Evolutionary conservation across 192 early-diverging fungal genomes (phyloP), one percentile per base, ranked within the genome.

Genomic region (Coemansia sp.): DNA sequence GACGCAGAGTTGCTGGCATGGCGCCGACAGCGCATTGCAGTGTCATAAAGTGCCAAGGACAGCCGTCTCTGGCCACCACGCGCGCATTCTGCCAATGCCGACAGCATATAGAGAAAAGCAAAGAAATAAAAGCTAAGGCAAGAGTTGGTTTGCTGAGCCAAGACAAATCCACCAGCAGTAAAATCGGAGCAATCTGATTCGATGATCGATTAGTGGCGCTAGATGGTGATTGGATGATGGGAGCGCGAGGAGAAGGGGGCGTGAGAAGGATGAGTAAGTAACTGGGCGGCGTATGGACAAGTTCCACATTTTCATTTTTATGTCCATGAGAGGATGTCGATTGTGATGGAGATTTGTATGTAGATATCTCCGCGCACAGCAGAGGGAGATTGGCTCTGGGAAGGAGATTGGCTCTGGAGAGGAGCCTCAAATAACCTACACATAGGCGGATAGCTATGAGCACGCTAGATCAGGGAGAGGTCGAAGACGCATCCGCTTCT

Each of bases 241-340:
- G 46, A 45, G 43, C n/a, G 43, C 6, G 43, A 9, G 43, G 20
- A 17, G 36, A n/a, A n/a, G n/a, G n/a, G n/a, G n/a, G n/a, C n/a
- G n/a, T n/a, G n/a, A n/a, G n/a, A n/a, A n/a, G n/a, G n/a, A n/a
- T n/a, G n/a, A n/a, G n/a, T n/a, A n/a, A n/a, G n/a, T n/a, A n/a
- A n/a, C n/a, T 54, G 41, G 17, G 15, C 41, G 40, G 59, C 73
- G 67, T 76, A 70, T 76, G 24, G 47, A 38, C 51, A 76, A 76
- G 67, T 76, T 76, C 73, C 73, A 76, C 67, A 62, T 70, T 46
- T 10, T 22, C 15, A 31, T 31, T 76, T 76, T 70, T 68, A 12
- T 24, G 10, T 14, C 11, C 15, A 27, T 51, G 24, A 51, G 47
- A 25, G 27, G 47, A 51, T 22, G 27, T 51, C 47, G 47, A 51